phyloP scores from a whole-genome alignment of 2,329 filamentous ascomycete genomes.

The Verticillium albo-atrum region DNA sequence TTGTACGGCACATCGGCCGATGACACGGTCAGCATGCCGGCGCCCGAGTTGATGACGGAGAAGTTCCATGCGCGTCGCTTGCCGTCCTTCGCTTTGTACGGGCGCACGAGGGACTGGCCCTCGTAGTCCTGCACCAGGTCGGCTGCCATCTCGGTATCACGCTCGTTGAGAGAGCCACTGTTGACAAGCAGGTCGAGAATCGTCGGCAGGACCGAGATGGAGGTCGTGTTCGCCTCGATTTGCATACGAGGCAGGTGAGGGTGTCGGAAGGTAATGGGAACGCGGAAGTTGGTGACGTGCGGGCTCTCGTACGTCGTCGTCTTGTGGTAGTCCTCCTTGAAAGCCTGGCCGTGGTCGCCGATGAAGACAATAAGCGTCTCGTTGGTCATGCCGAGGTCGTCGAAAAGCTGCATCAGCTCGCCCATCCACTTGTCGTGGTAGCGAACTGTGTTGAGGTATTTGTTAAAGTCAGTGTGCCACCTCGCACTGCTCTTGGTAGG shows the following conservation, averaged over 20 bases:
- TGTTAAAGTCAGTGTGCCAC: slow-evolving; percentile 21
- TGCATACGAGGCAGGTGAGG: slow-evolving; percentile 35
- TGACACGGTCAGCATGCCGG: slow-evolving; percentile 14
- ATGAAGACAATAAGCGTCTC: slow-evolving; percentile 40
- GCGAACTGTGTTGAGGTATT: slow-evolving; percentile 35
- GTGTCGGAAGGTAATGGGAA: slow-evolving; percentile 39
- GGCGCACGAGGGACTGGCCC: slow-evolving; percentile 40
- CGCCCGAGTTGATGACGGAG: slow-evolving; percentile 43
- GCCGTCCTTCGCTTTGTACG: slow-evolving; percentile 13
- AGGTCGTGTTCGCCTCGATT: slow-evolving; percentile 31
- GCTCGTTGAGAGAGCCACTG: slow-evolving; percentile 29
- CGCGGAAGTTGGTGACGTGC: slow-evolving; percentile 36
- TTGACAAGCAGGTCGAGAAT: slow-evolving; percentile 38
- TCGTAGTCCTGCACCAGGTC: slow-evolving; percentile 38
- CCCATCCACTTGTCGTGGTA: slow-evolving; percentile 34
- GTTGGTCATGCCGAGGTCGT: slow-evolving; percentile 36
- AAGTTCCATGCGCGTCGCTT: slow-evolving; percentile 36
- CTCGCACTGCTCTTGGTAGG: neutral
- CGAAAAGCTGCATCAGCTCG: slow-evolving; percentile 31
- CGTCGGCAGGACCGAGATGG: slow-evolving; percentile 38
- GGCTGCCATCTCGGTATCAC: slow-evolving; percentile 25
- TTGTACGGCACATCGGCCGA: slow-evolving; percentile 11
- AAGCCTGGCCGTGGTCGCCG: slow-evolving; percentile 38
- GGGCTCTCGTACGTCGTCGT: slow-evolving; percentile 34
- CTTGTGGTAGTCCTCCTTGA: slow-evolving; percentile 31